phyloP scores from a whole-genome alignment of 2,329 filamentous ascomycete genomes.

The Botrytis tulipae region DNA sequence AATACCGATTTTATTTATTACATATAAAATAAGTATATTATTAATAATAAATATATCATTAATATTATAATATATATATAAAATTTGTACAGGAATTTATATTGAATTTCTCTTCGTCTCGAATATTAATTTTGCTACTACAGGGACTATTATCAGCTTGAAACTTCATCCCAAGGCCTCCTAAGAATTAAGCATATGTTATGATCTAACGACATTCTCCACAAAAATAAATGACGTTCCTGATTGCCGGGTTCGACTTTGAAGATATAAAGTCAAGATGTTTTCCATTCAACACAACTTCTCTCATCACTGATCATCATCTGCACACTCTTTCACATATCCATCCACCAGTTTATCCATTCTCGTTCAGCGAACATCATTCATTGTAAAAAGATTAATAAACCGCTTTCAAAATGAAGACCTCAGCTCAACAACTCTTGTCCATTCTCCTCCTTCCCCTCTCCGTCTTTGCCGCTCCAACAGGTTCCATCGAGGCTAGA shows the following conservation, averaged over 20 bases:
- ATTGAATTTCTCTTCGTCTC: too few species aligned
- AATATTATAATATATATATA: too few species aligned
- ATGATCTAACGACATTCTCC: background rate
- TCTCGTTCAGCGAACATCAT: background rate
- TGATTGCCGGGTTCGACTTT: background rate
- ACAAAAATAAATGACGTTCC: background rate
- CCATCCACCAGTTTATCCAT: background rate
- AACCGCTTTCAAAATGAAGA: constrained; percentile 10
- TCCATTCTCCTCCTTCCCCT: constrained; percentile 13
- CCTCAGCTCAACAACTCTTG: constrained; percentile 5
- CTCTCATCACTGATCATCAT: background rate
- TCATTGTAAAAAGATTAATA: background rate
- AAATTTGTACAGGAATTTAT: too few species aligned
- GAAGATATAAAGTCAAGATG: constrained; percentile 9
- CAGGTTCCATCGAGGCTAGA: constrained; percentile 2
- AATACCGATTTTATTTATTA: too few species aligned
- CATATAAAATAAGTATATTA: too few species aligned
- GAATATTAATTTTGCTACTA: too few species aligned
- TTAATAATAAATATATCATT: too few species aligned
- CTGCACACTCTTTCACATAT: background rate
- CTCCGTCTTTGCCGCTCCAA: constrained; percentile 6
- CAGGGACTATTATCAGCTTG: constrained; percentile 9
- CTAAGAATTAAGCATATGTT: constrained; percentile 2
- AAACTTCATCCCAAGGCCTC: background rate
- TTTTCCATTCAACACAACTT: background rate